Conservation (phyloP, 345 rosid species). For the Salix purpurea region DNA sequence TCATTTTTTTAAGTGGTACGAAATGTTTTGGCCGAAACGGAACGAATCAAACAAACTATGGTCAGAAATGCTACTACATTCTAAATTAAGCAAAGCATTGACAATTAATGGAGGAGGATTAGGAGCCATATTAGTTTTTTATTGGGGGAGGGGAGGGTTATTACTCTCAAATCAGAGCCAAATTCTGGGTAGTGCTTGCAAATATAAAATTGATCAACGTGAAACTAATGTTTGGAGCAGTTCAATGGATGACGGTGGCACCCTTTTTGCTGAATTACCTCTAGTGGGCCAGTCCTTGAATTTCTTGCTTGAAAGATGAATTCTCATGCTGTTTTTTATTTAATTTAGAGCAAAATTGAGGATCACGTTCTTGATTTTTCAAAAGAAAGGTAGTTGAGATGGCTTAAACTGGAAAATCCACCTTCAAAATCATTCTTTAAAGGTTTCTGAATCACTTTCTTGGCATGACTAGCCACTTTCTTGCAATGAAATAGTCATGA, state of each 20-base stretch:
- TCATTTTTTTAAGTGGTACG: accelerated
- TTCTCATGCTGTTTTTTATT: background rate
- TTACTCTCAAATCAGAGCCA: too few relatives aligned
- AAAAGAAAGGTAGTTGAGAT: background rate
- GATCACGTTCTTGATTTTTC: background rate
- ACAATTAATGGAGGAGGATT: too few relatives aligned
- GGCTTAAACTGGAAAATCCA: background rate
- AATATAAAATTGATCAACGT: background rate
- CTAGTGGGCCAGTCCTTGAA: background rate
- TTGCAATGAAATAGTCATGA: background rate
- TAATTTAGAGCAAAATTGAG: background rate
- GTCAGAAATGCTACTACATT: too few relatives aligned
- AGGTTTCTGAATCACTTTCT: background rate
- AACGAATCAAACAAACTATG: too few relatives aligned
- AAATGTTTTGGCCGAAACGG: accelerated
- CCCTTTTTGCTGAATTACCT: background rate
- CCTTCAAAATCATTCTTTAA: background rate
- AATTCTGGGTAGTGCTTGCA: background rate
- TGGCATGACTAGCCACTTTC: background rate
- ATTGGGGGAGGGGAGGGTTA: too few relatives aligned
- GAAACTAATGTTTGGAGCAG: background rate
- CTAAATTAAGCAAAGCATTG: too few relatives aligned
- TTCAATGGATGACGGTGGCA: background rate
- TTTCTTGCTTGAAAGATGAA: background rate
- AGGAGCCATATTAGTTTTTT: too few relatives aligned